These are phyloP conservation scores for Solanum bulbocastanum DNA, from an alignment of 257 asterid genomes.

Conservation along the genomic window DNA sequence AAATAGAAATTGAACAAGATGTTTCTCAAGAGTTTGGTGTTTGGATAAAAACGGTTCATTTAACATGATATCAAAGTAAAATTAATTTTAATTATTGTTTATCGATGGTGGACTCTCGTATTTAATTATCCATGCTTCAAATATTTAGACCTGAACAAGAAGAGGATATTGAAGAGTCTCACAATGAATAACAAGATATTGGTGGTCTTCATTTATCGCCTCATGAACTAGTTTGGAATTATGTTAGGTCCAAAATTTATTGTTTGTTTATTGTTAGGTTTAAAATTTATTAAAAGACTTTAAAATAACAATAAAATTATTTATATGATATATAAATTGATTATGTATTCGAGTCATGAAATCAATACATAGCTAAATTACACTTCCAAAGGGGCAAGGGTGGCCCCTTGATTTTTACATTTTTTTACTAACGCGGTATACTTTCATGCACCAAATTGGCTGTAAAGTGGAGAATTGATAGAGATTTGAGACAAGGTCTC, in stretches of 20 bases:
- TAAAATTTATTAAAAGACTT: background rate
- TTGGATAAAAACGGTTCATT: background rate
- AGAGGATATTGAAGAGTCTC: background rate
- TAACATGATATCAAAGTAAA: no score
- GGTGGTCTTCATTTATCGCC: background rate
- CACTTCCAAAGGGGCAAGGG: background rate
- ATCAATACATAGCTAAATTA: background rate
- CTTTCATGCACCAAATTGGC: background rate
- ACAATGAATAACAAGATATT: no score
- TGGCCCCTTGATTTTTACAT: background rate
- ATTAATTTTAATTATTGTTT: no score
- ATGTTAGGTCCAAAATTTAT: background rate
- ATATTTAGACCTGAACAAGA: no score
- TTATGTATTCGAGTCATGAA: no score
- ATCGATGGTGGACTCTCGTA: no score
- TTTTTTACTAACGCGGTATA: background rate
- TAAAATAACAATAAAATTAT: no score
- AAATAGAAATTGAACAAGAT: background rate
- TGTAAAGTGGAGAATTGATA: background rate
- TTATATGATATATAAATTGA: no score
- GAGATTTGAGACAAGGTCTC: background rate
- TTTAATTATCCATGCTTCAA: no score
- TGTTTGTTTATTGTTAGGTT: background rate
- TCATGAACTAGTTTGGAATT: background rate
- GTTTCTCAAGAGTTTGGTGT: background rate